phyloP scores from a whole-genome alignment of 1,139 yeast genomes.

The Magnusiomyces suaveolens region DNA sequence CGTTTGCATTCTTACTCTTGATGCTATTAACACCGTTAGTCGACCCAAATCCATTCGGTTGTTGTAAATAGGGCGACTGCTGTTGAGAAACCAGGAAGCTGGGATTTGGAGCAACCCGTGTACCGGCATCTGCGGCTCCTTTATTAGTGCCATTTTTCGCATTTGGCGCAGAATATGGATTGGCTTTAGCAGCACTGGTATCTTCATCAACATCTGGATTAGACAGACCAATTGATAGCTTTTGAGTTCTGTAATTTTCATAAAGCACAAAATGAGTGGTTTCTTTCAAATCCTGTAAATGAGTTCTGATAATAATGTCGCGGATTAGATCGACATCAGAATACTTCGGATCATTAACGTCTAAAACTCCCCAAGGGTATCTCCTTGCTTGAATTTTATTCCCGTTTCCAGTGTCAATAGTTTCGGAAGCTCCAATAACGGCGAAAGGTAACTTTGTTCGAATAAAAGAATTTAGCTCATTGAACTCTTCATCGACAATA shows the following conservation, averaged over 20 bases:
- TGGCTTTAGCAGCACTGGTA: not conserved
- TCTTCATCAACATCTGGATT: not conserved
- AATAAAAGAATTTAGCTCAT: constrained; percentile 62
- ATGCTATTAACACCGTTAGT: not conserved
- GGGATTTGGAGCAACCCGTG: too few relatives aligned
- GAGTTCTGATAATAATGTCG: constrained; percentile 77
- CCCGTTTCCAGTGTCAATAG: constrained; percentile 46
- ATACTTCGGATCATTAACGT: constrained; percentile 72
- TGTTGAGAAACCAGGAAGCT: too few relatives aligned
- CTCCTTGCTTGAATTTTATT: constrained; percentile 45
- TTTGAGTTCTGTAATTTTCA: constrained; percentile 88
- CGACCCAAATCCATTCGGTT: not conserved
- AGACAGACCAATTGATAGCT: constrained; percentile 41
- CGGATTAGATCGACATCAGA: constrained; percentile 74
- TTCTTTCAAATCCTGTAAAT: constrained; percentile 83
- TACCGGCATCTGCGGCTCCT: too few relatives aligned
- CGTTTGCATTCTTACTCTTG: constrained; percentile 5
- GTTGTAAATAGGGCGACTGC: too few relatives aligned
- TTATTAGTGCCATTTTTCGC: too few relatives aligned
- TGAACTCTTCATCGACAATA: constrained; percentile 22
- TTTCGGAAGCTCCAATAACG: constrained; percentile 53
- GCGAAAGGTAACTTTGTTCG: constrained; percentile 80
- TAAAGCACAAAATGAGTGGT: constrained; percentile 87
- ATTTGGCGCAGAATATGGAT: not conserved
- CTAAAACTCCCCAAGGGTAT: constrained; percentile 91